Evolutionary conservation across 805 yeast species (phyloP).

Genomic region (Dipodascopsis uninucleata): DNA sequence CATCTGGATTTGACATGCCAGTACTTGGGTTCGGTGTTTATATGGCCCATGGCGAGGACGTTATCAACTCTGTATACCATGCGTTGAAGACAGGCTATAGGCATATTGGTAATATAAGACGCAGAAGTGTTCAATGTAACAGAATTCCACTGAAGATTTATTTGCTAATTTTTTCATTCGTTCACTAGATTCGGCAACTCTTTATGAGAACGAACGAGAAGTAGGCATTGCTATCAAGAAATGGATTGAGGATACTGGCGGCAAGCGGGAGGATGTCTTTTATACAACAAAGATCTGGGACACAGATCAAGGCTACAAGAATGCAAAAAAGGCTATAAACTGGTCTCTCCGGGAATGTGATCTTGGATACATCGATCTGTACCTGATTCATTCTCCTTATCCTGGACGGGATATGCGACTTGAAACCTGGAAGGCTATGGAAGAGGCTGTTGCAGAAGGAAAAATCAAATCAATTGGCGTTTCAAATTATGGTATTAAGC

Average conservation of each 20-base stretch:
- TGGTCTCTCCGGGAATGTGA: conserved; percentile 50
- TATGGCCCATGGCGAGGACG: conserved; percentile 63
- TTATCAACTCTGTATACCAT: conserved; percentile 68
- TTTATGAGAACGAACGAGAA: conserved; percentile 62
- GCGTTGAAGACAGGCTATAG: conserved; percentile 85
- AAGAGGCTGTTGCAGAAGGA: conserved; percentile 62
- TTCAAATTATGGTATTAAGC: conserved; percentile 64
- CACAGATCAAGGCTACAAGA: conserved; percentile 43
- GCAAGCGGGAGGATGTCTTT: conserved; percentile 38
- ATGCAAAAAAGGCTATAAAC: conserved; percentile 59
- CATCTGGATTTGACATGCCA: conserved; percentile 68
- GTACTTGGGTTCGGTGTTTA: conserved; percentile 78
- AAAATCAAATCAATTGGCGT: conserved; percentile 66
- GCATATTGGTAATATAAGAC: conserved; percentile 46
- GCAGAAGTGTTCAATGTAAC: neutral
- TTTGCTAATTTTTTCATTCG: conserved; percentile 27
- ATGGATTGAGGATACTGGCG: conserved; percentile 43
- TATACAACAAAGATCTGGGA: conserved; percentile 37
- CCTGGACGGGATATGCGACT: conserved; percentile 48
- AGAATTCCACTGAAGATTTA: neutral
- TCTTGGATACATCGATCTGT: conserved; percentile 58
- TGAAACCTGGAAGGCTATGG: conserved; percentile 69
- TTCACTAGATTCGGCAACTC: conserved; percentile 72
- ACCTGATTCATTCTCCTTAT: conserved; percentile 57
- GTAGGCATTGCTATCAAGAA: conserved; percentile 54